Conservation (phyloP, 768 basidiomycete species). For the Tricholoma terreum region DNA sequence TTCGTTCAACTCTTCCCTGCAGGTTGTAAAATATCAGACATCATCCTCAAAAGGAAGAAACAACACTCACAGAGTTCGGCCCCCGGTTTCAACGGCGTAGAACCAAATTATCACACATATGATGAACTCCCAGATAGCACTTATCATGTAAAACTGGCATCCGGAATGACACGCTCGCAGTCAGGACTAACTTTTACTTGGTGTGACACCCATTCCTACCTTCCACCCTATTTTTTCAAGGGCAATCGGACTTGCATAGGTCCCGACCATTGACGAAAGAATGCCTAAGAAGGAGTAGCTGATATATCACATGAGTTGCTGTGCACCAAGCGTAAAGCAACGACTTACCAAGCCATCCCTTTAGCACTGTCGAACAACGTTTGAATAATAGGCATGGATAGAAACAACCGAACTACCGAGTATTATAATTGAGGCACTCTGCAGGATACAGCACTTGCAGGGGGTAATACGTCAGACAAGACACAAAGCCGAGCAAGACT, state of each 20-base stretch:
- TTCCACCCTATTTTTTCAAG: conserved; percentile 34
- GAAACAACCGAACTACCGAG: conserved; percentile 29
- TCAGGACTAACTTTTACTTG: neutral
- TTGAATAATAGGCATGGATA: neutral
- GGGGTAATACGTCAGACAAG: conserved; percentile 54
- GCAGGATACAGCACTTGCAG: conserved; percentile 57
- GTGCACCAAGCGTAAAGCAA: conserved; percentile 5
- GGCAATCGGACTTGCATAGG: conserved; percentile 44
- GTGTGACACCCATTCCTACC: conserved; percentile 16
- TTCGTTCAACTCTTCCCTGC: conserved; percentile 40
- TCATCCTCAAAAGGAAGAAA: neutral
- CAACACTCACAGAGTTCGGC: conserved; percentile 38
- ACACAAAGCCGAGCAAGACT: conserved; percentile 55
- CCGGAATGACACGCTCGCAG: too few relatives aligned
- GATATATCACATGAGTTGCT: neutral
- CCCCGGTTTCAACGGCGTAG: conserved; percentile 41
- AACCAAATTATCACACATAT: conserved; percentile 36
- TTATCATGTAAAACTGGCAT: conserved; percentile 36
- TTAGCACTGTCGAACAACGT: conserved; percentile 39
- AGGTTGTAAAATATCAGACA: neutral
- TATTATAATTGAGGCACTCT: conserved; percentile 53
- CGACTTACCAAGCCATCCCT: conserved; percentile 51
- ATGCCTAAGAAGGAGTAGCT: conserved; percentile 44
- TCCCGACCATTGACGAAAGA: conserved; percentile 46
- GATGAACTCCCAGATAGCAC: conserved; percentile 38